These are phyloP conservation scores for Backusella luteola DNA, from an alignment of 192 early-diverging fungal genomes.

Conservation along the genomic window DNA sequence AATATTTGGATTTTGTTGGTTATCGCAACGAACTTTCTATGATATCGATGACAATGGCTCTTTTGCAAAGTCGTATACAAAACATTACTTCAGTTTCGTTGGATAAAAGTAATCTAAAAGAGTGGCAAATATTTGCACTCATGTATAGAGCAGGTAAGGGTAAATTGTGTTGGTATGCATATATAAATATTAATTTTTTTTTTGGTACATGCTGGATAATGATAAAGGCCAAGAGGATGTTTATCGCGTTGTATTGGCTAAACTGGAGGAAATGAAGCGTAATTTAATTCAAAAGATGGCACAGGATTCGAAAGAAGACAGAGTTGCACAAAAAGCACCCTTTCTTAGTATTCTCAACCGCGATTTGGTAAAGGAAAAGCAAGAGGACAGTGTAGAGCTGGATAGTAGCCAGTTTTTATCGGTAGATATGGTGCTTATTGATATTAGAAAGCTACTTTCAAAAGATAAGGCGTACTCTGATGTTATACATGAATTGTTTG, in stretches of 20 bases:
- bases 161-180: not conserved
- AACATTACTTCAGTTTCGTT: not conserved
- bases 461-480: conserved; percentile 12
- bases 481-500: conserved; percentile 20
- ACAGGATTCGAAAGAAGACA: not conserved
- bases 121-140: conserved; percentile 44
- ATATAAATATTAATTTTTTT: not conserved
- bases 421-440: conserved; percentile 19
- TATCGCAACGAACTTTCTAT: conserved; percentile 62
- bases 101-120: conserved; percentile 10
- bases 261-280: conserved; percentile 10
- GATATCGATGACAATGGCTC: conserved; percentile 39
- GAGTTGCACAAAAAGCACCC: conserved; percentile 4
- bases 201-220: not conserved
- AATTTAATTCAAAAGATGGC: conserved; percentile 8
- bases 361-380: not conserved
- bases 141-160: conserved; percentile 50
- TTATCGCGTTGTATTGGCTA: not conserved
- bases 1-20: conserved; percentile 38
- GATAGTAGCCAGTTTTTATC: conserved; percentile 12
- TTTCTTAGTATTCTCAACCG: conserved; percentile 27
- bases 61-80: conserved; percentile 44
- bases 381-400: not conserved
- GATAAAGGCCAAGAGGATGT: conserved; percentile 34
- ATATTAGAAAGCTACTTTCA: conserved; percentile 9